These are phyloP conservation scores for Lipomyces sp. DNA, from an alignment of 805 yeast genomes.

Conservation along the genomic window DNA sequence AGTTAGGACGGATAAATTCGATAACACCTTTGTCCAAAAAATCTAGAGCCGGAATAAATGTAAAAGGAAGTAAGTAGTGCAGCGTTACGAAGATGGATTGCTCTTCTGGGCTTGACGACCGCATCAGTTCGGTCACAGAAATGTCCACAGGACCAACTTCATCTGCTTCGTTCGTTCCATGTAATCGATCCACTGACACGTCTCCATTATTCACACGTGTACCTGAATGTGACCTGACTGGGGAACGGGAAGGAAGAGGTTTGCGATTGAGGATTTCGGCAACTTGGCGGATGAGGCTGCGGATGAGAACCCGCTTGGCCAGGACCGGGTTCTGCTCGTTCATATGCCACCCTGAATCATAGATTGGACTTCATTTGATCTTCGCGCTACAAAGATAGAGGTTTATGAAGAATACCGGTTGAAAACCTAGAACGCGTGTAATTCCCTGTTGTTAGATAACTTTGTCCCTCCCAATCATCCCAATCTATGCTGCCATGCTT, in stretches of 20 bases:
- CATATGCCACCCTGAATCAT: not conserved
- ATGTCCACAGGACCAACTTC: not conserved
- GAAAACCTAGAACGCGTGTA: not conserved
- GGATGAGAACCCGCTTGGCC: conserved; percentile 15
- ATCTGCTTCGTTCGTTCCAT: not conserved
- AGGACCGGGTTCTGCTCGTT: conserved; percentile 12
- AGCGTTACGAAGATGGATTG: conserved; percentile 15
- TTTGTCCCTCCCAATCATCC: too few species aligned
- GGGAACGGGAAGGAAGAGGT: not conserved
- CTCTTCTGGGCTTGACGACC: not conserved
- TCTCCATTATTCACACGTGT: not conserved
- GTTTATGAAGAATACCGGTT: not conserved
- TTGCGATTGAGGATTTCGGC: not conserved
- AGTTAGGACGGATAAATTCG: conserved; percentile 8
- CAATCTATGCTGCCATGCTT: too few species aligned
- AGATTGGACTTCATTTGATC: not conserved
- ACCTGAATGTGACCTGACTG: not conserved
- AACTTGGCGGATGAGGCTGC: conserved; percentile 16
- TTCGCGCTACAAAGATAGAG: not conserved
- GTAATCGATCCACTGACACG: not conserved
- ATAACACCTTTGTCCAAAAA: conserved; percentile 17
- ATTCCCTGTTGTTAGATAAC: too few species aligned
- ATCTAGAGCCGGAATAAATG: conserved; percentile 20
- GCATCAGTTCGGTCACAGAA: not conserved
- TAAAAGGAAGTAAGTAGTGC: conserved; percentile 20